Evolutionary conservation across 441 rosid species (phyloP).

Genomic region (Populus hybrid): DNA sequence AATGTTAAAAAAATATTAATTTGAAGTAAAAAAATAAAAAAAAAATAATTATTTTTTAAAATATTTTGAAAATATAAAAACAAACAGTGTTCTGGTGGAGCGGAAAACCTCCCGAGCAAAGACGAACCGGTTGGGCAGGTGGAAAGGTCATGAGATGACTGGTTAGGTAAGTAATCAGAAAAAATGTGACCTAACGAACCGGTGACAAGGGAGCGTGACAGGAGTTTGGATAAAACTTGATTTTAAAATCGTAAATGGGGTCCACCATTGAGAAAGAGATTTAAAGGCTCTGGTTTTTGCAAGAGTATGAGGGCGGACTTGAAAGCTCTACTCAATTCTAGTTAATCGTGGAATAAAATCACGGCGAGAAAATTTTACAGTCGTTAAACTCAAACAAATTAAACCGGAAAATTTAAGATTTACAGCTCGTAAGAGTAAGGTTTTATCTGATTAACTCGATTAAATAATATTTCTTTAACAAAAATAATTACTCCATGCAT

Average conservation of each 20-base stretch:
- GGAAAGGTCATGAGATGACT: slow-evolving; percentile 15
- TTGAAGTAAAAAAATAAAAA: too few species aligned
- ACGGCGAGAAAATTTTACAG: slow-evolving; percentile 14
- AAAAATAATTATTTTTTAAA: too few species aligned
- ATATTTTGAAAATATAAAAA: too few species aligned
- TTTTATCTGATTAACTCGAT: too few species aligned
- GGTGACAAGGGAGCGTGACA: slow-evolving; percentile 20
- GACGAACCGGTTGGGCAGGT: slow-evolving; percentile 36
- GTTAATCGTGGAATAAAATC: slow-evolving; percentile 47
- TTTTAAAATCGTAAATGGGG: slow-evolving; percentile 32
- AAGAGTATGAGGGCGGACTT: slow-evolving; percentile 42
- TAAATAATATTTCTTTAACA: too few species aligned
- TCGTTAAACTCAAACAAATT: neutral
- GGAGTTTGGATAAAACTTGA: slow-evolving; percentile 22
- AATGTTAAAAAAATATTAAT: too few species aligned
- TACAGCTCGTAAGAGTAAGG: too few species aligned
- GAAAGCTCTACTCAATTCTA: slow-evolving; percentile 33
- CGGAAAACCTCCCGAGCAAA: neutral
- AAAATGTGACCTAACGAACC: slow-evolving; percentile 31
- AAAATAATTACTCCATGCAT: too few species aligned
- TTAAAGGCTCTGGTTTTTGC: neutral
- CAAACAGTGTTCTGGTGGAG: neutral
- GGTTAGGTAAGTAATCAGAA: slow-evolving; percentile 23
- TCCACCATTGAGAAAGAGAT: slow-evolving; percentile 39
- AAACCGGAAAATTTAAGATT: too few species aligned